Evolutionary conservation across 805 yeast genomes (phyloP).

Genomic region (Starmera amethionina): DNA sequence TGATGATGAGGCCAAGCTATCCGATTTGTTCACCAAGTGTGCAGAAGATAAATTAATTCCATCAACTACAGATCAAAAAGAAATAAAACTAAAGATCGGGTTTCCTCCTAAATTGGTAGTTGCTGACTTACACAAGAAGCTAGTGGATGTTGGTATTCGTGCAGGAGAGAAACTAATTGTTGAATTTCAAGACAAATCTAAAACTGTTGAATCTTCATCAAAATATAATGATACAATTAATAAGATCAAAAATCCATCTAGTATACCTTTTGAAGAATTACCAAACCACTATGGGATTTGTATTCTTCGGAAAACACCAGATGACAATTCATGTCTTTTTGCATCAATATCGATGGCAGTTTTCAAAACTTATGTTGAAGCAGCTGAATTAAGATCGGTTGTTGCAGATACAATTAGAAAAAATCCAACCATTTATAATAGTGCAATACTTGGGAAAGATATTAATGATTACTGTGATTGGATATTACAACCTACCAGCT

Average conservation of each 20-base stretch:
- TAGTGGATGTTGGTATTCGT: slow-evolving; percentile 36
- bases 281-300: slow-evolving; percentile 22
- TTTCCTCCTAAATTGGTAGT: slow-evolving; percentile 49
- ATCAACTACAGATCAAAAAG: slow-evolving; percentile 1
- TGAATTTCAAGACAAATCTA: slow-evolving; percentile 8
- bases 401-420: slow-evolving; percentile 37
- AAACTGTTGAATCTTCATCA: slow-evolving; percentile 1
- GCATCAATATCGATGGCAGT: slow-evolving; percentile 50
- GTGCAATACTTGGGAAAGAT: slow-evolving; percentile 47
- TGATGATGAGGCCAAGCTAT: slow-evolving; percentile 26
- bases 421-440: slow-evolving; percentile 37
- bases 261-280: slow-evolving; percentile 2
- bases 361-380: slow-evolving; percentile 32
- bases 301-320: slow-evolving; percentile 51
- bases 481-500: slow-evolving; percentile 49
- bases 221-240: not conserved
- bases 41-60: not conserved
- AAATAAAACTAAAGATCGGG: slow-evolving; percentile 35
- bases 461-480: slow-evolving; percentile 43
- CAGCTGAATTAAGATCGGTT: slow-evolving; percentile 38
- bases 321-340: slow-evolving; percentile 73
- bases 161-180: slow-evolving; percentile 52
- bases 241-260: slow-evolving; percentile 4
- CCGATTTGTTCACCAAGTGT: slow-evolving; percentile 20
- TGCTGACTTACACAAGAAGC: slow-evolving; percentile 13